A percentile compares a stretch with the other conserved stretches of the same genome.
Evolutionary conservation across 148 eudicot species (phyloP).

Genomic region (Camellia sinensis): DNA sequence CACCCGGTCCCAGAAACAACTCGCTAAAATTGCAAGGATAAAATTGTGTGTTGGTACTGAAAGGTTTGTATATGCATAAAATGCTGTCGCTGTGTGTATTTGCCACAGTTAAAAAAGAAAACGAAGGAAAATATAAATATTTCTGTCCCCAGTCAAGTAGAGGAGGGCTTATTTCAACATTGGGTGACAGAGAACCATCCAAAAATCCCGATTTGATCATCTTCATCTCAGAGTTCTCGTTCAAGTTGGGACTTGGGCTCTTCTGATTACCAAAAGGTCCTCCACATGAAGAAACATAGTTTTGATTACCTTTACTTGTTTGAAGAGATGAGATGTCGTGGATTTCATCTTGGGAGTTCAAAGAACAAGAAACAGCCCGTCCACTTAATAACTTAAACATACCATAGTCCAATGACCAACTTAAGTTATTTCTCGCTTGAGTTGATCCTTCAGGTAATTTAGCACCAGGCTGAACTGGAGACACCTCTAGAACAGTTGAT

Average conservation of each 20-base stretch:
- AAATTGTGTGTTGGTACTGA: constrained; percentile 74
- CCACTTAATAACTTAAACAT: constrained; percentile 42
- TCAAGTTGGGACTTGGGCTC: constrained; percentile 24
- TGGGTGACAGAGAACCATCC: constrained; percentile 40
- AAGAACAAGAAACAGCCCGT: constrained; percentile 50
- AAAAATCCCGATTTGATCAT: constrained; percentile 33
- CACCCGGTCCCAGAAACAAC: constrained; percentile 67
- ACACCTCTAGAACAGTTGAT: constrained; percentile 20
- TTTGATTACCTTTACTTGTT: constrained; percentile 21
- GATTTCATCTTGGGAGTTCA: constrained; percentile 38
- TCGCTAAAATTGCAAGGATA: constrained; percentile 74
- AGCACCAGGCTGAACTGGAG: constrained; percentile 31
- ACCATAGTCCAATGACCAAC: constrained; percentile 42
- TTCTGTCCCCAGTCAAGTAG: constrained; percentile 73
- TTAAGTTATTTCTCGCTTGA: constrained; percentile 31
- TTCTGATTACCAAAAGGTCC: constrained; percentile 31
- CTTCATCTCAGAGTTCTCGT: constrained; percentile 36
- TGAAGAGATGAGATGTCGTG: constrained; percentile 25
- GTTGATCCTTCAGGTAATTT: constrained; percentile 21
- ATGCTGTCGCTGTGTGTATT: constrained; percentile 48
- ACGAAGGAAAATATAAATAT: constrained; percentile 56
- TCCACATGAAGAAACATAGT: constrained; percentile 40
- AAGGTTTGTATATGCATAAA: constrained; percentile 57
- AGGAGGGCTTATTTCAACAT: constrained; percentile 56
- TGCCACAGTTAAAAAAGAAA: constrained; percentile 49